Conservation (phyloP, 805 yeast genomes). For the Geotrichum ghanense region DNA sequence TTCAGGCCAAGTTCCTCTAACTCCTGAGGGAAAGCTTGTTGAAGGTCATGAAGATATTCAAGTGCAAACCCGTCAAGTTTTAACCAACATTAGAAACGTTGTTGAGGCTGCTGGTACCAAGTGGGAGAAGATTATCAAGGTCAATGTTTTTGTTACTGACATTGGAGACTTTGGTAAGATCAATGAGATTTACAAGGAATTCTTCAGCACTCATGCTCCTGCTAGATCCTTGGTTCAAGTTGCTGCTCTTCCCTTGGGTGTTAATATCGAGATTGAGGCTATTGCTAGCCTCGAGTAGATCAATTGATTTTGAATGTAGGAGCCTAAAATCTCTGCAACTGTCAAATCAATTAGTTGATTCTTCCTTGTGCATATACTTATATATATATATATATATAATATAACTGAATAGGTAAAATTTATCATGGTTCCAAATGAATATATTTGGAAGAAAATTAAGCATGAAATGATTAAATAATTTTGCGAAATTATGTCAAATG, state of each 20-base stretch:
- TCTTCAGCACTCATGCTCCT: slow-evolving; percentile 37
- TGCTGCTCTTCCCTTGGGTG: slow-evolving; percentile 78
- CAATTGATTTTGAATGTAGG: too few relatives aligned
- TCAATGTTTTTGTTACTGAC: slow-evolving; percentile 82
- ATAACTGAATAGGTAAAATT: too few relatives aligned
- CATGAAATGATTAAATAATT: background rate
- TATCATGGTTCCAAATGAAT: too few relatives aligned
- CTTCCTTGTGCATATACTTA: too few relatives aligned
- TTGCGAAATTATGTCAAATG: background rate
- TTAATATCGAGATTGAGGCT: slow-evolving; percentile 81
- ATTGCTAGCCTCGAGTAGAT: slow-evolving; percentile 55
- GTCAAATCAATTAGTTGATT: too few relatives aligned
- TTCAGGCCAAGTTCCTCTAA: slow-evolving; percentile 91
- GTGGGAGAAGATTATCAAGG: slow-evolving; percentile 75
- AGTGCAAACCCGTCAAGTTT: slow-evolving; percentile 29
- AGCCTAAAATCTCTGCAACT: too few relatives aligned
- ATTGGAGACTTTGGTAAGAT: slow-evolving; percentile 77
- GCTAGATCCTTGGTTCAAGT: slow-evolving; percentile 99
- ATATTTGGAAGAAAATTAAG: background rate
- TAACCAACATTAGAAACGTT: slow-evolving; percentile 39
- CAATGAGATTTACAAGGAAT: slow-evolving; percentile 66
- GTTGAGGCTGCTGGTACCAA: slow-evolving; percentile 79
- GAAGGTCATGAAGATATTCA: slow-evolving; percentile 63
- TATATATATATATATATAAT: too few relatives aligned
- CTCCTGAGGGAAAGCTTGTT: slow-evolving; percentile 65